Evolutionary conservation across 192 early-diverging fungal species (phyloP).

Genomic region (Irineochytrium annulatum): DNA sequence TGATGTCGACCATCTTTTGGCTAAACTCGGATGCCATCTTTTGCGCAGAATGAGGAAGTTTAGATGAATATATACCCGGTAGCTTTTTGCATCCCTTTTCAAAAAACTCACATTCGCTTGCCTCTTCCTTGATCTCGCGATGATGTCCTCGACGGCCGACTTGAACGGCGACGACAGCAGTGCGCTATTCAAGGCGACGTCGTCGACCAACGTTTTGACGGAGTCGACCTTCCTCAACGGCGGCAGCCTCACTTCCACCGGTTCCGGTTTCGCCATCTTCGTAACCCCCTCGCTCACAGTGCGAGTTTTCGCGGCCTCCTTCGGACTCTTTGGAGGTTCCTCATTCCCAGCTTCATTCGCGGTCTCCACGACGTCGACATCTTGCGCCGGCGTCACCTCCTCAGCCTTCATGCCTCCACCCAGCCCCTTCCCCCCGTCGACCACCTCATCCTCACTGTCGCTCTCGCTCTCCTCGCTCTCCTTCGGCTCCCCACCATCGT

Average conservation of each 20-base stretch:
- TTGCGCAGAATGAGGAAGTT: no score
- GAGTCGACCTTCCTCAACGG: not conserved
- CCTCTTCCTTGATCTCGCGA: not conserved
- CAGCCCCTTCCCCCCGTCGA: not conserved
- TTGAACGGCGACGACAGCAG: not conserved
- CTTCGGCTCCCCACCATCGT: not conserved
- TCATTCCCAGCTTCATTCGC: conserved; percentile 1
- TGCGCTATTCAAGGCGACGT: no score
- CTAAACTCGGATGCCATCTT: no score
- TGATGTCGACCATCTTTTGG: no score
- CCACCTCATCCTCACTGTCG: not conserved
- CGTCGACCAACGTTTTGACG: not conserved
- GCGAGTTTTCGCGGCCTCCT: not conserved
- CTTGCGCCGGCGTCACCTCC: not conserved
- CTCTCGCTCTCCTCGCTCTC: not conserved
- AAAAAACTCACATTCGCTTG: not conserved
- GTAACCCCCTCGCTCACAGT: not conserved
- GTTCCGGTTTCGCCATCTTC: not conserved
- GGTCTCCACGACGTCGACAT: not conserved
- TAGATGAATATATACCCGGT: not conserved
- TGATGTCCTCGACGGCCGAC: not conserved
- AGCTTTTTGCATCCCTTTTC: not conserved
- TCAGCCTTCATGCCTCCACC: not conserved
- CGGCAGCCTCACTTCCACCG: not conserved
- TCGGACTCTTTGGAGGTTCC: not conserved